Evolutionary conservation across 2,329 filamentous ascomycete genomes (phyloP).

Genomic region (Sphaceloma murrayae): DNA sequence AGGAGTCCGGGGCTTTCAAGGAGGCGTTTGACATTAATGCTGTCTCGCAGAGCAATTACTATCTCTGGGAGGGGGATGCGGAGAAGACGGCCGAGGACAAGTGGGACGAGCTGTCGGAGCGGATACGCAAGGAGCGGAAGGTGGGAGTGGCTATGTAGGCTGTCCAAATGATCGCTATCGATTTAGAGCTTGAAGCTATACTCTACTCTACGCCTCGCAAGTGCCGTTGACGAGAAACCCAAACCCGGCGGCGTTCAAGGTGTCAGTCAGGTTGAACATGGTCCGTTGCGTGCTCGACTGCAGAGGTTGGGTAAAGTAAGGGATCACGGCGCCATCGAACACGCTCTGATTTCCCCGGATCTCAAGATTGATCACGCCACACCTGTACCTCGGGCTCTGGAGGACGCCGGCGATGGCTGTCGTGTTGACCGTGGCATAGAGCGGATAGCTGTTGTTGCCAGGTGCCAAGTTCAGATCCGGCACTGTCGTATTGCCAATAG

Average conservation of each 20-base stretch:
- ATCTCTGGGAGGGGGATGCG: no score
- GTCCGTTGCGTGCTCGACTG: neutral
- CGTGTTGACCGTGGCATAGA: conserved; percentile 48
- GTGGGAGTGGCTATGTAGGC: no score
- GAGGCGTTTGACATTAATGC: no score
- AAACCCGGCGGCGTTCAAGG: neutral
- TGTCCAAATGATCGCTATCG: no score
- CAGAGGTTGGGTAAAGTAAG: conserved; percentile 17
- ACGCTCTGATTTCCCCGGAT: conserved; percentile 10
- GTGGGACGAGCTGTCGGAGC: no score
- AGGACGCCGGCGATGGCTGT: conserved; percentile 34
- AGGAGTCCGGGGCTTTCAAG: no score
- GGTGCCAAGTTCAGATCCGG: conserved; percentile 50
- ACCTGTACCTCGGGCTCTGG: conserved; percentile 41
- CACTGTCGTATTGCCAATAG: conserved; percentile 49
- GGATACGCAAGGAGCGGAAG: no score
- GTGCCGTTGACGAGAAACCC: conserved; percentile 3
- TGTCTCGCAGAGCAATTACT: no score
- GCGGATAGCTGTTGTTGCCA: conserved; percentile 47
- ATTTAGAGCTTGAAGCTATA: no score
- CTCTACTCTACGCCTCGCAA: conserved; percentile 5
- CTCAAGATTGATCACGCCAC: conserved; percentile 40
- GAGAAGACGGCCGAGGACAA: no score
- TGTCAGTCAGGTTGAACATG: conserved; percentile 12
- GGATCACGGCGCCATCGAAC: conserved; percentile 10